Evolutionary conservation across 2,329 filamentous ascomycete genomes (phyloP).

Genomic region (Penicillium sp.): DNA sequence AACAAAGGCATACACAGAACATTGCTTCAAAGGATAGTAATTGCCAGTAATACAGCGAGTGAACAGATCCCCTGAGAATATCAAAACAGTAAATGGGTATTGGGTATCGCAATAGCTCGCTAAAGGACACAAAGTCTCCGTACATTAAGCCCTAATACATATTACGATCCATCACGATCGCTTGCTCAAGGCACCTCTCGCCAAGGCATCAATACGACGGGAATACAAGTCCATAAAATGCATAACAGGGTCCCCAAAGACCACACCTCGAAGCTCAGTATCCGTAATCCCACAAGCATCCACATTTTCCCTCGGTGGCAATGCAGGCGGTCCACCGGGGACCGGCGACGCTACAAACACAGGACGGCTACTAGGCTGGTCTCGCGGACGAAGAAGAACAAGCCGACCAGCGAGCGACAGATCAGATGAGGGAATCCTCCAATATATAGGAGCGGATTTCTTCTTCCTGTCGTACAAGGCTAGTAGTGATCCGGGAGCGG

Average conservation of each 20-base stretch:
- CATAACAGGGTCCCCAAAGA: slow-evolving; percentile 80
- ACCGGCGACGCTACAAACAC: slow-evolving; percentile 69
- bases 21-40: background rate
- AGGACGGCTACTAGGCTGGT: slow-evolving; percentile 65
- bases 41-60: no score
- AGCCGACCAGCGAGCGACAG: slow-evolving; percentile 18
- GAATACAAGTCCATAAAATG: slow-evolving; percentile 80
- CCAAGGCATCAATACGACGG: slow-evolving; percentile 67
- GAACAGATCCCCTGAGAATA: background rate
- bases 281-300: slow-evolving; percentile 69
- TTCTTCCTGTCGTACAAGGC: slow-evolving; percentile 21
- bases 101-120: background rate
- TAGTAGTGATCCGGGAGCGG: slow-evolving; percentile 48
- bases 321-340: slow-evolving; percentile 62
- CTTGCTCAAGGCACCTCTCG: slow-evolving; percentile 64
- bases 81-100: background rate
- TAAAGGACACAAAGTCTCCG: background rate
- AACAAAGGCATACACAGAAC: background rate
- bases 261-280: slow-evolving; percentile 64
- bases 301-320: slow-evolving; percentile 54
- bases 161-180: background rate
- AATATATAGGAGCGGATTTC: slow-evolving; percentile 21
- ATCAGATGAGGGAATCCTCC: slow-evolving; percentile 13
- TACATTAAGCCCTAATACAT: background rate
- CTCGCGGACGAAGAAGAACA: slow-evolving; percentile 15